phyloP scores from a whole-genome alignment of 768 basidiomycete species.

The Tricholomella constricta region DNA sequence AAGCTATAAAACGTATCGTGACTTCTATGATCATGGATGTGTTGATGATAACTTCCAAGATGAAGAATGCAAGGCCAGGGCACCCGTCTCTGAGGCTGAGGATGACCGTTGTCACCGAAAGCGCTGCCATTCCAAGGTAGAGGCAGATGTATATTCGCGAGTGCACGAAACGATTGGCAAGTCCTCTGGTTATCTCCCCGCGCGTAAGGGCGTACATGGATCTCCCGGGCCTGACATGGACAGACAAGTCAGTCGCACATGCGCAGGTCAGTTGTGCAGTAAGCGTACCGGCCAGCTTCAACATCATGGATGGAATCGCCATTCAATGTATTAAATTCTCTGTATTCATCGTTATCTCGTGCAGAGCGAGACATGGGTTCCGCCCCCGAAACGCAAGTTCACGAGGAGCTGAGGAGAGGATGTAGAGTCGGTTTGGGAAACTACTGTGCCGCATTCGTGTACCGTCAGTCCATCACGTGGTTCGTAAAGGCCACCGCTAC shows the following conservation, averaged over 20 bases:
- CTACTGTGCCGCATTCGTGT: too few species aligned
- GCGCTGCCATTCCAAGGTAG: conserved; percentile 85
- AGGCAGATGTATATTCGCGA: conserved; percentile 85
- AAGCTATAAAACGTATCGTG: conserved; percentile 85
- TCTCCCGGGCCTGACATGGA: conserved; percentile 57
- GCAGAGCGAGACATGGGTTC: conserved; percentile 14
- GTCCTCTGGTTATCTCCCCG: conserved; percentile 78
- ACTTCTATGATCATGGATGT: conserved; percentile 94
- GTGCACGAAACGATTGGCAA: conserved; percentile 90
- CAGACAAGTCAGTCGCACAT: conserved; percentile 13
- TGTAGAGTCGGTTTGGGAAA: neutral
- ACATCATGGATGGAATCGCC: conserved; percentile 25
- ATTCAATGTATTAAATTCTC: conserved; percentile 38
- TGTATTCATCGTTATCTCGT: conserved; percentile 20
- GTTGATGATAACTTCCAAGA: conserved; percentile 89
- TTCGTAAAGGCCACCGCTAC: conserved; percentile 1
- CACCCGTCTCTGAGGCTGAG: conserved; percentile 84
- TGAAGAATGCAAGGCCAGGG: conserved; percentile 84
- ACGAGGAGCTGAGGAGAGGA: neutral
- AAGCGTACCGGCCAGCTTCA: conserved; percentile 20
- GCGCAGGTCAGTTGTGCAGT: neutral
- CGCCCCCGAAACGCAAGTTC: neutral
- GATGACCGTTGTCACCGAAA: conserved; percentile 84
- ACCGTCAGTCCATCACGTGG: too few species aligned
- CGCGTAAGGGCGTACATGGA: conserved; percentile 87